Evolutionary conservation across 1,139 yeast genomes (phyloP).

Genomic region (Suhomyces bolitotheri): DNA sequence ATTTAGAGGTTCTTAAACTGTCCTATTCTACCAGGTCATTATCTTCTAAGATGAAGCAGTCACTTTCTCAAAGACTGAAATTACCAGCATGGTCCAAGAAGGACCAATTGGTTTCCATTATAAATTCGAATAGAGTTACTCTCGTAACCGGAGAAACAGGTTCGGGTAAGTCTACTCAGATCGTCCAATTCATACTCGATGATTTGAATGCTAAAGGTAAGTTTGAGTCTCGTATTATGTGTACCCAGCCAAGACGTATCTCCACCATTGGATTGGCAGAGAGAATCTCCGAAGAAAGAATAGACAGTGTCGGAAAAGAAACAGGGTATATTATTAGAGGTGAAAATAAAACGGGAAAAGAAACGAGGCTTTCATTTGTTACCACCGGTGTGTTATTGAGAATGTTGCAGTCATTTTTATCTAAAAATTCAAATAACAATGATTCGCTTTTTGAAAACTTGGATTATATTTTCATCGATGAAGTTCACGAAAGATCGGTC

Average conservation of each 20-base stretch:
- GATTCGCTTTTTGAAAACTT: conserved; percentile 51
- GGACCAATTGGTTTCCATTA: conserved; percentile 53
- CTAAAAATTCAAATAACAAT: conserved; percentile 14
- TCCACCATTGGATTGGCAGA: conserved; percentile 95
- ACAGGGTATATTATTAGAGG: conserved; percentile 92
- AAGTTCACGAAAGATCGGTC: conserved; percentile 92
- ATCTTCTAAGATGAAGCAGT: conserved; percentile 19
- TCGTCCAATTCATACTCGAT: conserved; percentile 86
- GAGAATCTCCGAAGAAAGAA: conserved; percentile 84
- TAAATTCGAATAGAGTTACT: conserved; percentile 62
- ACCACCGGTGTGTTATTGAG: conserved; percentile 92
- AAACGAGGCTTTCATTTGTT: conserved; percentile 77
- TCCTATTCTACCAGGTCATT: conserved; percentile 22
- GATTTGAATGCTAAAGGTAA: conserved; percentile 48
- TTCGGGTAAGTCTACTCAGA: conserved; percentile 49
- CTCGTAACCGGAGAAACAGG: conserved; percentile 96
- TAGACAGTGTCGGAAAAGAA: conserved; percentile 66
- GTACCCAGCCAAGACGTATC: conserved; percentile 95
- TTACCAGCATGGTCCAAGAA: conserved; percentile 86
- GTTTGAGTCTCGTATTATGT: conserved; percentile 61
- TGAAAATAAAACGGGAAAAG: conserved; percentile 62
- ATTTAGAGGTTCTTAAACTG: conserved; percentile 25
- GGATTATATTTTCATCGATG: conserved; percentile 81
- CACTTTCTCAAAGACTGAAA: conserved; percentile 40
- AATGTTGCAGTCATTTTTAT: conserved; percentile 62